phyloP scores from a whole-genome alignment of 495 filamentous ascomycete species.

The Penicillium macrosclerotiorum region DNA sequence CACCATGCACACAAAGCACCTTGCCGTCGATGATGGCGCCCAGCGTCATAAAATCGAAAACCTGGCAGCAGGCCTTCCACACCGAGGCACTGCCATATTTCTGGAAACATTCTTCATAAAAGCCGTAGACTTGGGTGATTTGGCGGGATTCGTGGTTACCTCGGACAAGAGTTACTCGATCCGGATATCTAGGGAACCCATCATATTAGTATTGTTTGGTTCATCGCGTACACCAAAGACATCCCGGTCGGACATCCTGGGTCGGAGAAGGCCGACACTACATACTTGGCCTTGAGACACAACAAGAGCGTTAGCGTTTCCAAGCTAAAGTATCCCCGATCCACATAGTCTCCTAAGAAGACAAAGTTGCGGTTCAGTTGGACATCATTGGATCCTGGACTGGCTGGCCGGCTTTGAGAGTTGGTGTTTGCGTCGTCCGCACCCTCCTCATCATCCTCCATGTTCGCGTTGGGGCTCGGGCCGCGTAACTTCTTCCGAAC shows the following conservation, averaged over 20 bases:
- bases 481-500: constrained; percentile 74
- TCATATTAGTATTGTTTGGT: constrained; percentile 6
- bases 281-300: constrained; percentile 94
- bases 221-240: too few relatives aligned
- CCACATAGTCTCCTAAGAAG: constrained; percentile 96
- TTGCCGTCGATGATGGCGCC: constrained; percentile 96
- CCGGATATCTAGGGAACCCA: constrained; percentile 69
- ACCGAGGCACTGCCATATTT: constrained; percentile 98
- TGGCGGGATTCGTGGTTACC: constrained; percentile 98
- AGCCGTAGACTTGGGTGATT: constrained; percentile 98
- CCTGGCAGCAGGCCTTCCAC: constrained; percentile 98
- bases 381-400: constrained; percentile 40
- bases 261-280: constrained; percentile 2
- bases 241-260: too few relatives aligned
- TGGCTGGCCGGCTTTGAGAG: constrained; percentile 36
- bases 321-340: constrained; percentile 94
- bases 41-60: constrained; percentile 96
- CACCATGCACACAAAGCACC: constrained; percentile 95
- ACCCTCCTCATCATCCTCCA: constrained; percentile 42
- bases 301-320: constrained; percentile 94
- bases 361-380: constrained; percentile 76
- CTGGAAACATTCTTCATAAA: constrained; percentile 96
- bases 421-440: constrained; percentile 13
- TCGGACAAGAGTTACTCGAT: constrained; percentile 90
- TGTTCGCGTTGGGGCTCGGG: constrained; percentile 39